phyloP scores from a whole-genome alignment of 169 alveolate species.

The Cryptosporidium baileyi region DNA sequence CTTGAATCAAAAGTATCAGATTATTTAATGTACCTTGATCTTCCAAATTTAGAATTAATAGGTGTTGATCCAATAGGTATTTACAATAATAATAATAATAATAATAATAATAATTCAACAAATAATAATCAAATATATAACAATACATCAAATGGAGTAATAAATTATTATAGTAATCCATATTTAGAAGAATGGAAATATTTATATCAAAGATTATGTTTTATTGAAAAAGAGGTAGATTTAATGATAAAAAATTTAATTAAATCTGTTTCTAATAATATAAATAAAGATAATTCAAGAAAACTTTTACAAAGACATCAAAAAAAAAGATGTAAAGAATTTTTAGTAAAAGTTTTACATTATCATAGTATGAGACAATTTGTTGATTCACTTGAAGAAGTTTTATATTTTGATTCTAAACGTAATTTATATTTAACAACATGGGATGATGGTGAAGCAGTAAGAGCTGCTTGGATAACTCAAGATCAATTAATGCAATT shows the following conservation, averaged over 20 bases:
- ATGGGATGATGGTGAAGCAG: constrained; percentile 69
- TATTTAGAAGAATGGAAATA: constrained; percentile 62
- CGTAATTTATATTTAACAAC: constrained; percentile 35
- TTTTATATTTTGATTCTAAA: constrained; percentile 37
- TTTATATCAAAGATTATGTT: constrained; percentile 13
- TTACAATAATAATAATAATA: not conserved
- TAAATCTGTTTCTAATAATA: not conserved
- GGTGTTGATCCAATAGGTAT: constrained; percentile 11
- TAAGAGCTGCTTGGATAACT: constrained; percentile 57
- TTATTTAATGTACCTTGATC: constrained; percentile 24
- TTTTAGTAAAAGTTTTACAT: constrained; percentile 33
- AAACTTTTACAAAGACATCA: constrained; percentile 52
- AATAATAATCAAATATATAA: not conserved
- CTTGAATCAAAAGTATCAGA: not conserved
- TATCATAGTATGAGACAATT: constrained; percentile 60
- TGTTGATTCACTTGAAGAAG: constrained; percentile 62
- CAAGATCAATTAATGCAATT: constrained; percentile 65
- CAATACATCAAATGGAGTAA: not conserved
- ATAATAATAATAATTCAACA: not conserved
- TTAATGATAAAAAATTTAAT: not conserved
- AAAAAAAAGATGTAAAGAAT: constrained; percentile 20
- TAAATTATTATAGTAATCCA: not conserved
- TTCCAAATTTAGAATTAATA: constrained; percentile 41
- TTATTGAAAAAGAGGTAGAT: constrained; percentile 36
- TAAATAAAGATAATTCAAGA: constrained; percentile 26